A percentile compares a stretch with the other conserved stretches of the same genome.
These are phyloP conservation scores for Syncephalastrum monosporum DNA, from an alignment of 371 early-diverging fungal species.

Conservation along the genomic window DNA sequence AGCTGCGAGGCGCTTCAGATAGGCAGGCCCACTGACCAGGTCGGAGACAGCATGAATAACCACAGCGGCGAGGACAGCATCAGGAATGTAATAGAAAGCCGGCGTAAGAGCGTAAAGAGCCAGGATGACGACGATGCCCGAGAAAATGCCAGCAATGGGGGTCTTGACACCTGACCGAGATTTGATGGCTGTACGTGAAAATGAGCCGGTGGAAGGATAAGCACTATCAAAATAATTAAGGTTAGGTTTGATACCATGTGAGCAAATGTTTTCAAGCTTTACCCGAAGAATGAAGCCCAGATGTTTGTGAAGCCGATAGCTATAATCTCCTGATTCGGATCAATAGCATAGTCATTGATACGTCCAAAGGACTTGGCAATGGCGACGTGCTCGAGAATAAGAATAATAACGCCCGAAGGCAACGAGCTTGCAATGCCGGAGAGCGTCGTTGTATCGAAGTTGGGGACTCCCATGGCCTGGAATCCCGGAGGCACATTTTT, in stretches of 20 bases:
- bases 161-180: slow-evolving; percentile 78
- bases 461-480: slow-evolving; percentile 53
- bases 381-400: slow-evolving; percentile 83
- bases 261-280: slow-evolving; percentile 44
- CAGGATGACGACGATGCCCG: slow-evolving; percentile 73
- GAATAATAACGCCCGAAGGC: slow-evolving; percentile 66
- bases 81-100: slow-evolving; percentile 84
- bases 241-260: not conserved
- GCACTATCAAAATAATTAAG: slow-evolving; percentile 19
- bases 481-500: slow-evolving; percentile 73
- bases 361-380: slow-evolving; percentile 81
- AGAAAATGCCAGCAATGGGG: slow-evolving; percentile 78
- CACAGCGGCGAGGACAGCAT: slow-evolving; percentile 74
- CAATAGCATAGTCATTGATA: slow-evolving; percentile 63
- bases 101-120: slow-evolving; percentile 79
- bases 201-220: slow-evolving; percentile 51
- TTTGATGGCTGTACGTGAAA: slow-evolving; percentile 71
- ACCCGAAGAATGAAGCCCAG: slow-evolving; percentile 79
- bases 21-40: slow-evolving; percentile 43
- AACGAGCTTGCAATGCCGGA: slow-evolving; percentile 49
- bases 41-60: slow-evolving; percentile 75
- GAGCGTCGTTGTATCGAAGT: slow-evolving; percentile 34
- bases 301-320: slow-evolving; percentile 85
- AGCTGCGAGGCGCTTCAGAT: slow-evolving; percentile 34
- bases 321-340: slow-evolving; percentile 81